These are phyloP conservation scores for Areca catechu DNA, from an alignment of 176 grass and related monocot genomes.

Conservation along the genomic window DNA sequence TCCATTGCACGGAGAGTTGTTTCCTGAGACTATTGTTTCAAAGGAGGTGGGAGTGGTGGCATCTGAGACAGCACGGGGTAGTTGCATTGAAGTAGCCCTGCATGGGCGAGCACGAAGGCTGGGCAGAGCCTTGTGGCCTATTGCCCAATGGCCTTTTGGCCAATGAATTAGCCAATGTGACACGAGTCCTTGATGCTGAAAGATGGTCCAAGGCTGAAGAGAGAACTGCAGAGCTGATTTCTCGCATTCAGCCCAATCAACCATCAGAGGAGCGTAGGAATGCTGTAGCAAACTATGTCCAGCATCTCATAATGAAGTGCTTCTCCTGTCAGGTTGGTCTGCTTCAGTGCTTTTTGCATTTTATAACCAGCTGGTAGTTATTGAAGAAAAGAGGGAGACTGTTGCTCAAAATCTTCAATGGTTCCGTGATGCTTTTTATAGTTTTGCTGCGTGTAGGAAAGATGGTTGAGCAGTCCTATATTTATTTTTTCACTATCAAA, in stretches of 20 bases:
- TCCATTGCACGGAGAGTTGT: too few relatives aligned
- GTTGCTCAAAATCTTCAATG: too few relatives aligned
- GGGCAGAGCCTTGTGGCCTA: constrained; percentile 26
- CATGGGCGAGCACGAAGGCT: constrained; percentile 23
- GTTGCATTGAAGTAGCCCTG: background rate
- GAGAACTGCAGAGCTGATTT: constrained; percentile 60
- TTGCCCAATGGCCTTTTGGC: constrained; percentile 71
- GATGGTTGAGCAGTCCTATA: too few relatives aligned
- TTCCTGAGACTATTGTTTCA: background rate
- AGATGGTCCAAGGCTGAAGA: constrained; percentile 48
- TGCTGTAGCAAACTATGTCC: constrained; percentile 62
- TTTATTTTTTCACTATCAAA: too few relatives aligned
- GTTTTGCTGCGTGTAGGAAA: too few relatives aligned
- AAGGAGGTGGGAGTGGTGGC: background rate
- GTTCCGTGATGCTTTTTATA: too few relatives aligned
- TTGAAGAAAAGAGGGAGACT: too few relatives aligned
- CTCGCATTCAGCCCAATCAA: constrained; percentile 63
- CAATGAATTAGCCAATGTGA: constrained; percentile 36
- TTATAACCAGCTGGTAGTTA: too few relatives aligned
- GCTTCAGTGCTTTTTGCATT: too few relatives aligned
- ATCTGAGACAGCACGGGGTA: background rate
- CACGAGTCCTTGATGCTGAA: constrained; percentile 46
- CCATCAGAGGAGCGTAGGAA: constrained; percentile 50
- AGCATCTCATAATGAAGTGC: constrained; percentile 66
- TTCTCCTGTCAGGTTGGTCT: constrained; percentile 53